A percentile compares a stretch with the other conserved stretches of the same genome.
These are phyloP conservation scores for Phytophthora hybrid DNA, from an alignment of 352 stramenopile genomes.

Conservation along the genomic window DNA sequence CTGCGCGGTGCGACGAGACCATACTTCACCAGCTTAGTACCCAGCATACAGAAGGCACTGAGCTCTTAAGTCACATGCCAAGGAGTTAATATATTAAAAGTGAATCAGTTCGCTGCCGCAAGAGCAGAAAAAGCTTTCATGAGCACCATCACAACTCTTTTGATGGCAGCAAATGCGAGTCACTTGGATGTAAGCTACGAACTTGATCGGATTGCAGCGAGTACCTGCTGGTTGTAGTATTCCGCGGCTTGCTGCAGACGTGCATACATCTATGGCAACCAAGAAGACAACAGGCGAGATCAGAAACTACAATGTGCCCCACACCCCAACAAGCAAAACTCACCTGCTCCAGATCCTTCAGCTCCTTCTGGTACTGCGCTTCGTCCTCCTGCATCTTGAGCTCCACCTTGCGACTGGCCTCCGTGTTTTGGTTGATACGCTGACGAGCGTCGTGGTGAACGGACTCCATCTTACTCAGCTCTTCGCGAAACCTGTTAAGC, in stretches of 20 bases:
- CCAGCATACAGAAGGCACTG: conserved; percentile 41
- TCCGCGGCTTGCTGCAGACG: conserved; percentile 66
- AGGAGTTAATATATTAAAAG: conserved; percentile 36
- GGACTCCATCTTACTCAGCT: conserved; percentile 66
- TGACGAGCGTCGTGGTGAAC: conserved; percentile 59
- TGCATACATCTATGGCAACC: conserved; percentile 64
- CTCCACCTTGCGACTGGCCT: conserved; percentile 67
- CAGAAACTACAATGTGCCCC: conserved; percentile 9
- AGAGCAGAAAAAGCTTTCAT: not conserved
- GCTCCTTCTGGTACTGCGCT: conserved; percentile 67
- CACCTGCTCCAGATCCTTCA: conserved; percentile 73
- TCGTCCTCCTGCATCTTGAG: conserved; percentile 73
- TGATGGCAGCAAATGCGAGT: conserved; percentile 13
- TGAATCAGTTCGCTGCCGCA: conserved; percentile 10
- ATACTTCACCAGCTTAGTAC: conserved; percentile 31
- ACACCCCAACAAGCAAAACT: not conserved
- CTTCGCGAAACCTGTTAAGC: conserved; percentile 55
- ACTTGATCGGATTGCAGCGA: conserved; percentile 53
- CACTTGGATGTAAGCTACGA: conserved; percentile 26
- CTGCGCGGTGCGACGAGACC: conserved; percentile 74
- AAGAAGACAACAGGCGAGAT: conserved; percentile 6
- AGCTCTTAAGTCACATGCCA: conserved; percentile 33
- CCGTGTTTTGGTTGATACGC: conserved; percentile 60
- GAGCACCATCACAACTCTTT: not conserved
- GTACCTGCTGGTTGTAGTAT: conserved; percentile 76